Evolutionary conservation across 73 alveolate genomes (phyloP).

Genomic region (Paramecium biaurelia): DNA sequence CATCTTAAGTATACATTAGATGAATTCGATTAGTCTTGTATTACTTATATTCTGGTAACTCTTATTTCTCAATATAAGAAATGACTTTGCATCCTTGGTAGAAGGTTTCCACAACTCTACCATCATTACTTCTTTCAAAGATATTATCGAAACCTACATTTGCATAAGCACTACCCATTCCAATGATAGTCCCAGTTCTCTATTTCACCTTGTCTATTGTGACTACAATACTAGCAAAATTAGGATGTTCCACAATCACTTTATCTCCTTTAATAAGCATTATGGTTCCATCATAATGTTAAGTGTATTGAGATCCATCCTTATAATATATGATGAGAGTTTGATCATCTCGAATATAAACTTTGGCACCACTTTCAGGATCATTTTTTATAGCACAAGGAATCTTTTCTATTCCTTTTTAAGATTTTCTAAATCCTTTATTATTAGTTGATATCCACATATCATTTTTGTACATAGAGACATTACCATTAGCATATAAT

Average conservation of each 20-base stretch:
- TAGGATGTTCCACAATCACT: conserved; percentile 78
- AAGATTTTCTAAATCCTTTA: conserved; percentile 67
- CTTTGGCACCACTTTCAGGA: conserved; percentile 85
- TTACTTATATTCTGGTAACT: conserved; percentile 45
- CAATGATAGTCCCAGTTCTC: conserved; percentile 54
- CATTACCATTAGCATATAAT: conserved; percentile 77
- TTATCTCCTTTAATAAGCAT: conserved; percentile 81
- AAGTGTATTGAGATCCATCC: conserved; percentile 83
- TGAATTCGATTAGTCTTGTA: conserved; percentile 60
- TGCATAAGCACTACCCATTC: conserved; percentile 55
- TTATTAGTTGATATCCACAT: conserved; percentile 78
- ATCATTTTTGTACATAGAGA: conserved; percentile 61
- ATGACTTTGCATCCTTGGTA: conserved; percentile 67
- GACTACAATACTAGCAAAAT: conserved; percentile 54
- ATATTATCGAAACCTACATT: conserved; percentile 58
- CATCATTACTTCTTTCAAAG: conserved; percentile 67
- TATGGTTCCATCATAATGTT: conserved; percentile 94
- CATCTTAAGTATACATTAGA: conserved; percentile 69
- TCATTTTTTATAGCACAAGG: conserved; percentile 94
- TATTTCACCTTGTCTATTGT: conserved; percentile 55
- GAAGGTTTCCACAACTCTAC: conserved; percentile 63
- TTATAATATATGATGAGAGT: conserved; percentile 83
- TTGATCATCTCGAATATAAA: conserved; percentile 91
- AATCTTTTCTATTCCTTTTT: conserved; percentile 73
- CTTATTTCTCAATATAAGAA: conserved; percentile 53